Base-by-base conservation (phyloP, 2,329 filamentous ascomycete genomes). In the Penicillium sp. region DNA sequence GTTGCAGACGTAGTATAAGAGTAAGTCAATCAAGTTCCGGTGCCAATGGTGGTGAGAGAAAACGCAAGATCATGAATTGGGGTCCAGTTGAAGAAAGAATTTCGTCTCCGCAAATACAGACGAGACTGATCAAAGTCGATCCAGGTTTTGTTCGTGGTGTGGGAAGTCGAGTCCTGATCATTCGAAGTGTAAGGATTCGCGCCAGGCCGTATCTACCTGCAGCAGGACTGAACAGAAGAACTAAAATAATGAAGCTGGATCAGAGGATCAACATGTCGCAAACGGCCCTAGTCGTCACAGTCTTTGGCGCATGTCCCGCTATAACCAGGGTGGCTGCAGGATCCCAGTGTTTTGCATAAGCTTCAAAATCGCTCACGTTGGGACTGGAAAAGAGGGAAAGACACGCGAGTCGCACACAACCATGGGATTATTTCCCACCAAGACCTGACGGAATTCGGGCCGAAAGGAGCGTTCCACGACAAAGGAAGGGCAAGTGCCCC, bases 191-290 rank as follows among this genome's bases (percentile, higher is more conserved):
- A 64, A 59, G 63, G 55, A 55, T 56, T 51, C 24, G 60, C 50
- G 59, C 43, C 52, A 60, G 55, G 54, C 65, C 46, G 62, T 60
- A 54, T 63, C 9, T 27, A 24, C 22, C 9, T 36, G 14, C 33
- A 51, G 55, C 58, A 61, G 59, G 54, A 62, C 50, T 47, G 55
- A 64, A 50, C 40, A 27, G 59, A 51, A 56, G 40, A 55, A 39
- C 60, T 52, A 47, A 55, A 41, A 51, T 44, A 57, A 50, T 52
- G 50, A 54, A 63, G 63, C 37, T 36, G 35, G 47, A 58, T 66
- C 70, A 72, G 56, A 65, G 61, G 59, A 58, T 58, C 60, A 66
- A 49, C 67, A 72, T 70, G 54, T 65, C 63, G 66, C 66, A 69
- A 71, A 71, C 56, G 62, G 61, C 56, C 55, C 43, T 66, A 56